Conservation (phyloP, 768 basidiomycete species). For the Suillus luteus region DNA sequence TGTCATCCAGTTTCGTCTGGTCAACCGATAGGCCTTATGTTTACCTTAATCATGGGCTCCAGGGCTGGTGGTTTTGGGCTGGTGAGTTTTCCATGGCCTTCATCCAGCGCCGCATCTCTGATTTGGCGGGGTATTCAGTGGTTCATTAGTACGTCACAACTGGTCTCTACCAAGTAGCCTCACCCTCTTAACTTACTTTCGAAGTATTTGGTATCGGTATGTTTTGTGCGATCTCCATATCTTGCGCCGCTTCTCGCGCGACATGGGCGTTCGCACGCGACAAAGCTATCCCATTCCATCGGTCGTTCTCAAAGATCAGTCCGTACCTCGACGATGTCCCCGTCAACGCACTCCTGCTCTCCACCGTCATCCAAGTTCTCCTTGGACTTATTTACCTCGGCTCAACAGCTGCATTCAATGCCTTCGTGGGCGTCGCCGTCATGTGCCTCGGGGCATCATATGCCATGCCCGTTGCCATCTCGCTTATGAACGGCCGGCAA, state of each 20-base stretch:
- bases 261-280: slow-evolving; percentile 76
- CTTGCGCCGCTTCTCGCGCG: slow-evolving; percentile 66
- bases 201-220: slow-evolving; percentile 55
- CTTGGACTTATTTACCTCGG: slow-evolving; percentile 67
- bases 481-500: slow-evolving; percentile 45
- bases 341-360: slow-evolving; percentile 61
- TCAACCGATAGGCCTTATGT: slow-evolving; percentile 66
- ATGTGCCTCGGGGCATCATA: slow-evolving; percentile 67
- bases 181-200: slow-evolving; percentile 7
- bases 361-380: slow-evolving; percentile 56
- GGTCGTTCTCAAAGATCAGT: slow-evolving; percentile 49
- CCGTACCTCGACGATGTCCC: slow-evolving; percentile 48
- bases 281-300: slow-evolving; percentile 59
- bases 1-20: slow-evolving; percentile 50
- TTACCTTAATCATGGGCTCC: slow-evolving; percentile 64
- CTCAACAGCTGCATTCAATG: slow-evolving; percentile 64
- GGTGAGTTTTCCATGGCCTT: slow-evolving; percentile 34
- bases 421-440: slow-evolving; percentile 66
- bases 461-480: slow-evolving; percentile 60
- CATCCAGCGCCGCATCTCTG: slow-evolving; percentile 5
- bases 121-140: slow-evolving; percentile 31
- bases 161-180: neutral
- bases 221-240: slow-evolving; percentile 68
- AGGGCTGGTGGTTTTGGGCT: slow-evolving; percentile 63
- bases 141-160: slow-evolving; percentile 41